Base-by-base conservation (phyloP, 2,329 filamentous ascomycete species). In the Venturia effusa region DNA sequence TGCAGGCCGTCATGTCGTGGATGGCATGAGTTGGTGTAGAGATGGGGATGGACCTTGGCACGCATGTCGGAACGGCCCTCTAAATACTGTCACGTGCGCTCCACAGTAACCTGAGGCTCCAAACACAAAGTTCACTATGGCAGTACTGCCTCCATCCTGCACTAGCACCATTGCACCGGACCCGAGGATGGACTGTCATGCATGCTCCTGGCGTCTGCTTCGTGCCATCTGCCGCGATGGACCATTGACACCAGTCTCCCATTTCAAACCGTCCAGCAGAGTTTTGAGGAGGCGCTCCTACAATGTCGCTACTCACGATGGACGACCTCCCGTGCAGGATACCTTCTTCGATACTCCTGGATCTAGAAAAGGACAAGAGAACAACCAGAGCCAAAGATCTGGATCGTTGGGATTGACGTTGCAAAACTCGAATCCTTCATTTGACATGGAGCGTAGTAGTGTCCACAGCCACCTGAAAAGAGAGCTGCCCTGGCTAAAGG, bases 401-500 rank as follows among this genome's bases (percentile, higher is more conserved):
- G 39, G 48, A 63, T 48, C 62, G 32, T 24, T 59, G 48, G 51
- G 61, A 66, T 40, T 39, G 8, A 40, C 17, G 30, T n/a, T 57
- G n/a, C 30, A 19, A 17, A 57, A 57, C 8, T 34, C 51, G 2
- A 57, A 57, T 34, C 30, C 51, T 30, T n/a, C 17, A 19, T 57
- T 57, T 7, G 51, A 57, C 51, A 19, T 57, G 0, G 51, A 57
- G 19, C 51, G 51, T 27, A 57, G 51, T 57, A 57, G 34, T 40
- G 59, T 39, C 32, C 59, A 60, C 59, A 70, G 70, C 10, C 69
- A 68, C 55, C 66, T 83, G 59, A 77, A 78, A 43, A 82, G 80
- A 69, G 85, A 91, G 68, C 71, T 92, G 62, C 73, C 81, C 59
- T 84, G 83, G 74, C 73, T 90, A 22, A 75, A 80, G 22, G 92